phyloP scores from a whole-genome alignment of 148 eudicot species.

The Rhododendron ovatum region DNA sequence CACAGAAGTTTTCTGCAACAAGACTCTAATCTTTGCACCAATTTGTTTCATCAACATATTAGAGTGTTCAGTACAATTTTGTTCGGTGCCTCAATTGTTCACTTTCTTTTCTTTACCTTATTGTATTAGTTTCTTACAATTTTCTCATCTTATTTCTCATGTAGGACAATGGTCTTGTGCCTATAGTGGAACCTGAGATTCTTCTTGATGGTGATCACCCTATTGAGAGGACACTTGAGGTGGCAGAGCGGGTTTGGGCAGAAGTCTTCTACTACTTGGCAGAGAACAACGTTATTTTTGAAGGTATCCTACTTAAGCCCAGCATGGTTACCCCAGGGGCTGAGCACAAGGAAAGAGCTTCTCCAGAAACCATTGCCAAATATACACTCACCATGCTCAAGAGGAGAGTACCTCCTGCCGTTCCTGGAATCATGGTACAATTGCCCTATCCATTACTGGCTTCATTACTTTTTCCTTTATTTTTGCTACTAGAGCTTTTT shows the following conservation, averaged over 20 bases:
- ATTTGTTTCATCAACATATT: background rate
- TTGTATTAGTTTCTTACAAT: background rate
- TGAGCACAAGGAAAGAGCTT: conserved; percentile 82
- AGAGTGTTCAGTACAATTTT: background rate
- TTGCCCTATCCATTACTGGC: background rate
- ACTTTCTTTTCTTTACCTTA: background rate
- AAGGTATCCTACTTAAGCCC: conserved; percentile 92
- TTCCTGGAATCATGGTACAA: conserved; percentile 94
- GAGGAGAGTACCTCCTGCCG: conserved; percentile 97
- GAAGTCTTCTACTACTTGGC: conserved; percentile 92
- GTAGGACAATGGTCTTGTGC: conserved; percentile 94
- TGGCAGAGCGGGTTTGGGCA: conserved; percentile 87
- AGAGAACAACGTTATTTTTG: conserved; percentile 74
- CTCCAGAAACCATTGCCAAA: conserved; percentile 82
- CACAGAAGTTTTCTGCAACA: conserved; percentile 1
- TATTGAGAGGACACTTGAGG: conserved; percentile 89
- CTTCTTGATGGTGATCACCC: conserved; percentile 97
- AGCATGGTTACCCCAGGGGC: conserved; percentile 99
- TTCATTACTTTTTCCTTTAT: background rate
- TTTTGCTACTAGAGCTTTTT: background rate
- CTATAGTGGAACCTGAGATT: conserved; percentile 96
- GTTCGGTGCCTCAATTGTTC: background rate
- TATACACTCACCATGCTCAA: conserved; percentile 76
- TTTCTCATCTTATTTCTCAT: background rate
- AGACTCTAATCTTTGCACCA: background rate